Evolutionary conservation across 495 filamentous ascomycete species (phyloP), one percentile per base, ranked within the genome.

Genomic region (Cenococcum geophilum): DNA sequence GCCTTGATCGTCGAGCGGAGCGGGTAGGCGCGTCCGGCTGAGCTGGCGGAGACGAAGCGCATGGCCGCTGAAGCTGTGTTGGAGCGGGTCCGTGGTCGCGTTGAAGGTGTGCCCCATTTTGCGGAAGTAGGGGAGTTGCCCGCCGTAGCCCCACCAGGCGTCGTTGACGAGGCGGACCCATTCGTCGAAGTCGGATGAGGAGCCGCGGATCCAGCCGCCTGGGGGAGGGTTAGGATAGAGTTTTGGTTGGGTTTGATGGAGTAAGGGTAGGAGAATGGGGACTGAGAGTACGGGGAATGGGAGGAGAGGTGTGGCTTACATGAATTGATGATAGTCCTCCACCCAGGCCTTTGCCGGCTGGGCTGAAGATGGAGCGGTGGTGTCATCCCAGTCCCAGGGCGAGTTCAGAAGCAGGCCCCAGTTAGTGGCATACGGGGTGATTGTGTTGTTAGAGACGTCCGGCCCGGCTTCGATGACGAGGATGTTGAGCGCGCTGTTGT

Each of bases 141-240:
- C 53, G n/a, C 63, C 25, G 25, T 57, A 66, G 21, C 35, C 45
- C 58, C 49, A 63, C 16, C 32, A 18, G 14, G 12, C 5, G 35
- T 58, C 53, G 4, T 50, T 32, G 1, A 63, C 55, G 16, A 49
- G 6, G 4, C 56, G 34, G 8, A 21, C 55, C 63, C 63, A 66
- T 12, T 21, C 1, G 12, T 66, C 23, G 18, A 52, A 66, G 43
- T 60, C 59, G 9, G 11, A 23, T 4, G 11, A 6, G 34, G 34
- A 49, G 14, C 60, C 60, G 14, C 63, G 59, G 10, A 48, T 65
- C 63, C 59, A 65, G 18, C 48, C 48, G 23, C 48, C 48, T 51
- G n/a, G n/a, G n/a, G 23, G 48, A 51, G n/a, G 18, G 21, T 51
- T 51, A 18, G 48, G 12, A 10, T 51, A 2, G 5, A 1, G 3